These are phyloP conservation scores for Beauveria bassiana DNA, from an alignment of 2,329 filamentous ascomycete genomes.

Conservation along the genomic window DNA sequence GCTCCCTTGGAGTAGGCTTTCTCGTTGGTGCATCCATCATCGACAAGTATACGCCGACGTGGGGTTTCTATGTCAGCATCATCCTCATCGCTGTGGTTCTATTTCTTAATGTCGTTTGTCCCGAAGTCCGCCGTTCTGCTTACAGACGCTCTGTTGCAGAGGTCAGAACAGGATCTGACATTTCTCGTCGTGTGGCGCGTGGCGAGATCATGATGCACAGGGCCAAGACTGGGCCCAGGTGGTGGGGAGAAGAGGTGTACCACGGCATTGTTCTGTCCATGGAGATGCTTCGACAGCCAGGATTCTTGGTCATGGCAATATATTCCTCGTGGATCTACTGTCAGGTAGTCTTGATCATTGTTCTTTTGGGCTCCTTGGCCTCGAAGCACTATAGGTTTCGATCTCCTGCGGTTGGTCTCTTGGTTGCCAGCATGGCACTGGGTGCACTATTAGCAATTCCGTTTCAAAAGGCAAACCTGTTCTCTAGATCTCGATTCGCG, in stretches of 20 bases:
- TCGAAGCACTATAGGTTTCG: slow-evolving; percentile 59
- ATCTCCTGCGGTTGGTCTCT: slow-evolving; percentile 58
- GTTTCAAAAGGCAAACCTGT: slow-evolving; percentile 62
- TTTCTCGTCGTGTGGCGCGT: slow-evolving; percentile 53
- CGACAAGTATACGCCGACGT: slow-evolving; percentile 53
- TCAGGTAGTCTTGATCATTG: slow-evolving; percentile 64
- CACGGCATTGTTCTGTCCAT: slow-evolving; percentile 59
- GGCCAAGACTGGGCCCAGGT: slow-evolving; percentile 60
- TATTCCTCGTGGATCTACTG: slow-evolving; percentile 75
- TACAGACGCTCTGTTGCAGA: slow-evolving; percentile 63
- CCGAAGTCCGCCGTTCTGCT: slow-evolving; percentile 62
- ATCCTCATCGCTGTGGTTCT: slow-evolving; percentile 58
- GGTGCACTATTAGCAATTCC: slow-evolving; percentile 64
- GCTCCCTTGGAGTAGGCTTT: slow-evolving; percentile 64
- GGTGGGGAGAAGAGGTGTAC: slow-evolving; percentile 71
- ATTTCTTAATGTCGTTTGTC: slow-evolving; percentile 61
- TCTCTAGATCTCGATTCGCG: slow-evolving; percentile 56
- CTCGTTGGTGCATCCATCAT: slow-evolving; percentile 64
- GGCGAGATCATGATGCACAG: slow-evolving; percentile 74
- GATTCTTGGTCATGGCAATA: slow-evolving; percentile 63
- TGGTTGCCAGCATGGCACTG: slow-evolving; percentile 57
- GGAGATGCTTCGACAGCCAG: slow-evolving; percentile 66
- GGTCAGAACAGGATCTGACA: slow-evolving; percentile 44
- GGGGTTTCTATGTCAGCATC: slow-evolving; percentile 70
- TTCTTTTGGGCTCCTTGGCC: slow-evolving; percentile 63